Base-by-base conservation (phyloP, 306 rosid species). In the Acacia crassicarpa region DNA sequence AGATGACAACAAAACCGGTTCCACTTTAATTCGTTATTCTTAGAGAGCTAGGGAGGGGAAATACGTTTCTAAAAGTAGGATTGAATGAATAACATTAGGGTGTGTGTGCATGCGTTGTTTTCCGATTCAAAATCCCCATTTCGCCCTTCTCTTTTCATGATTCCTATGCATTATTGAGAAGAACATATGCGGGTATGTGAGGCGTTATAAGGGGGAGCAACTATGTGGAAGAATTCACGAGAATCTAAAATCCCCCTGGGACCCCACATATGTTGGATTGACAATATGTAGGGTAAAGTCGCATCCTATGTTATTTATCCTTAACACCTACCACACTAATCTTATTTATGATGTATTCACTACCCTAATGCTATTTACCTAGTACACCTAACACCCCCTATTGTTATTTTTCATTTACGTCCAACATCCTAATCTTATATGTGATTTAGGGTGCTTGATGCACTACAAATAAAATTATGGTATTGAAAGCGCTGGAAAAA, bases 111-210 rank as follows among this genome's bases (percentile, higher is more conserved):
- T 20, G 56, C 81, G 10, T 23, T 59, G 58, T 43, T 74, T 66
- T 9, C 67, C 69, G 59, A 49, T 5, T 6, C 35, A 87, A 89
- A 76, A 80, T 46, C 88, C 88, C 83, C 62, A 43, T 44, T 77
- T 78, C 78, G 71, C 81, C 90, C 85, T 48, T 88, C 90, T 88
- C 90, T 90, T 90, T 90, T 80, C 82, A 72, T 56, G 89, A 92
- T 92, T 92, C 97, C 72, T 56, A 76, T 86, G 92, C 87, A 90
- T 89, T 92, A 92, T 92, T 90, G 91, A 43, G 91, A 89, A 89
- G 86, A 85, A 81, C 84, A 65, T 87, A 83, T 86, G 85, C 84
- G 62, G n/a, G 8, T 16, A 69, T 9, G 45, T 6, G 27, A 90
- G 97, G 97, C 76, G 68, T 23, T 89, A 92, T 87, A 84, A 92